These are phyloP conservation scores for Lasiosphaeria hispida DNA, from an alignment of 495 filamentous ascomycete species.

Conservation along the genomic window DNA sequence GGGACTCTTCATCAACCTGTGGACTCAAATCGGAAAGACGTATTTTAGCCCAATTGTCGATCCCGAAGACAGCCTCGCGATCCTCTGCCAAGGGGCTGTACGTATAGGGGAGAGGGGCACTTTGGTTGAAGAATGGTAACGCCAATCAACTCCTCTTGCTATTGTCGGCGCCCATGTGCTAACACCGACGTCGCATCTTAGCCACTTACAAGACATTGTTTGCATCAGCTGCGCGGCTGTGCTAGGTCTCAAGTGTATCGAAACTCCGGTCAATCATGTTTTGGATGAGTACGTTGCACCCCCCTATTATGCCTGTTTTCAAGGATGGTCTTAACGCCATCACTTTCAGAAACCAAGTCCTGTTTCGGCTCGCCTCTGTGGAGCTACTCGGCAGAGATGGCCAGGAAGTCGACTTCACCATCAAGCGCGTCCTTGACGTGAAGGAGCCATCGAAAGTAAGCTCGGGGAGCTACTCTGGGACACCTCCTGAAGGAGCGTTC, in stretches of 20 bases:
- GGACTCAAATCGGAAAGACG: constrained; percentile 42
- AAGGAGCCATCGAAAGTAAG: constrained; percentile 16
- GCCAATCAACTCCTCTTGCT: background rate
- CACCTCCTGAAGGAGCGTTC: background rate
- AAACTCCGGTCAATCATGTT: constrained; percentile 35
- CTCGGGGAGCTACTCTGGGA: background rate
- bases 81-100: constrained; percentile 18
- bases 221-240: constrained; percentile 28
- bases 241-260: constrained; percentile 32
- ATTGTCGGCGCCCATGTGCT: background rate
- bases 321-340: constrained; percentile 7
- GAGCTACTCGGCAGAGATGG: constrained; percentile 12
- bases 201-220: constrained; percentile 31
- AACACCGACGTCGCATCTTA: constrained; percentile 2
- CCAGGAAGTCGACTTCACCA: constrained; percentile 17
- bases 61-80: constrained; percentile 15
- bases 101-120: constrained; percentile 29
- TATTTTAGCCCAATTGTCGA: constrained; percentile 42
- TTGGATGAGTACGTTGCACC: constrained; percentile 24
- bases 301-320: background rate
- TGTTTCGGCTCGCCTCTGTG: constrained; percentile 25
- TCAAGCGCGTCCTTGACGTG: constrained; percentile 32
- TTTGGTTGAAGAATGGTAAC: constrained; percentile 36
- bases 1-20: constrained; percentile 41
- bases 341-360: constrained; percentile 23